A percentile compares a stretch with the other conserved stretches of the same genome.
Evolutionary conservation across 2,329 filamentous ascomycete species (phyloP).

Genomic region (Passalora sequoiae): DNA sequence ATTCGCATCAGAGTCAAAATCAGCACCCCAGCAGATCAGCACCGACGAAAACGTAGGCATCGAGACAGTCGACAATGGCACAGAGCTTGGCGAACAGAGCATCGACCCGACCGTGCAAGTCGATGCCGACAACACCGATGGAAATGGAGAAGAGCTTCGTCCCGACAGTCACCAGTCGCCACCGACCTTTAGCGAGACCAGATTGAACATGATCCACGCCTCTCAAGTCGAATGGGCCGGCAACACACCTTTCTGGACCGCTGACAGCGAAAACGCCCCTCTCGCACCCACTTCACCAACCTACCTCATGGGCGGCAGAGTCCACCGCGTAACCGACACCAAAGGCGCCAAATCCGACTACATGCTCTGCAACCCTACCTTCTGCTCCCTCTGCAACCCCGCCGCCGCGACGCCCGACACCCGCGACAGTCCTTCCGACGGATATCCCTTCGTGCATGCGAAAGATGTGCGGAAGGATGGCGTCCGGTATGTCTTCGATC

Average conservation of each 20-base stretch:
- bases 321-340: conserved; percentile 1
- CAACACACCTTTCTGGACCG: conserved; percentile 2
- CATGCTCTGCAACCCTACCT: conserved; percentile 1
- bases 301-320: conserved; percentile 1
- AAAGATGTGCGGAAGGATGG: neutral
- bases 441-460: conserved; percentile 3
- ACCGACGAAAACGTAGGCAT: too few relatives aligned
- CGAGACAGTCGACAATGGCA: too few relatives aligned
- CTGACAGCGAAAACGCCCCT: neutral
- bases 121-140: neutral
- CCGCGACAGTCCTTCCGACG: neutral
- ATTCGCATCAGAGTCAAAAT: too few relatives aligned
- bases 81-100: neutral
- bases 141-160: too few relatives aligned
- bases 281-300: neutral
- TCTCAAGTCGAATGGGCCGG: conserved; percentile 5
- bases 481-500: neutral
- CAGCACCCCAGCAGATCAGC: too few relatives aligned
- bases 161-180: too few relatives aligned
- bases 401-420: neutral
- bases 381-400: neutral
- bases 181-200: neutral
- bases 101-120: too few relatives aligned
- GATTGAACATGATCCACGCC: conserved; percentile 1
- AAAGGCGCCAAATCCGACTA: neutral